phyloP scores from a whole-genome alignment of 2,329 filamentous ascomycete species.

The Exophiala sp. region DNA sequence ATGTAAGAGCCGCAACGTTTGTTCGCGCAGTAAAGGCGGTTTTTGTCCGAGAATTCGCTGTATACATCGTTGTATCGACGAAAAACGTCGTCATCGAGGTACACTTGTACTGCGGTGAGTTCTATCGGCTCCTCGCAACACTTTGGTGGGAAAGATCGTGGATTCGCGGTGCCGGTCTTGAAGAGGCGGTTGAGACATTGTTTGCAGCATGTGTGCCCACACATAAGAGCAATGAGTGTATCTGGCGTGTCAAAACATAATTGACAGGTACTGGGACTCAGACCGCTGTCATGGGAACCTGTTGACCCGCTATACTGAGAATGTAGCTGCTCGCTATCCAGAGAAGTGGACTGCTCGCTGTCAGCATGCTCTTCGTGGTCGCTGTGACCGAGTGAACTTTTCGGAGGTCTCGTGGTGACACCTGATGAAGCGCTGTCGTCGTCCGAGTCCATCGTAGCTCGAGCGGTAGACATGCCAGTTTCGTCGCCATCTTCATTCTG shows the following conservation, averaged over 20 bases:
- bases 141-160: conserved; percentile 10
- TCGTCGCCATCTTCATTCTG: too few relatives aligned
- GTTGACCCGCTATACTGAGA: too few relatives aligned
- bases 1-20: conserved; percentile 9
- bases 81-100: conserved; percentile 11
- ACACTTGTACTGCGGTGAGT: conserved; percentile 1
- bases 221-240: conserved; percentile 3
- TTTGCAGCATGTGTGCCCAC: conserved; percentile 13
- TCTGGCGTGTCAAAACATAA: conserved; percentile 3
- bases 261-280: background rate
- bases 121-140: conserved; percentile 10
- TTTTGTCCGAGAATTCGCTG: conserved; percentile 6
- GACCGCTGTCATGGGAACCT: too few relatives aligned
- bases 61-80: conserved; percentile 3
- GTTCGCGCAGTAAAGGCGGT: conserved; percentile 14
- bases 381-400: too few relatives aligned
- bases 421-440: too few relatives aligned
- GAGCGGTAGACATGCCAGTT: too few relatives aligned
- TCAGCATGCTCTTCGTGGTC: too few relatives aligned
- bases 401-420: too few relatives aligned
- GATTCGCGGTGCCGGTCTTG: conserved; percentile 3
- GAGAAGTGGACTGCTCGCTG: too few relatives aligned
- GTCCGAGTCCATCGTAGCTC: too few relatives aligned
- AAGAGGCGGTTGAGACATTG: conserved; percentile 12
- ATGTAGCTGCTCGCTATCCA: too few relatives aligned